Evolutionary conservation across 441 rosid genomes (phyloP).

Genomic region (Aleurites moluccanus): DNA sequence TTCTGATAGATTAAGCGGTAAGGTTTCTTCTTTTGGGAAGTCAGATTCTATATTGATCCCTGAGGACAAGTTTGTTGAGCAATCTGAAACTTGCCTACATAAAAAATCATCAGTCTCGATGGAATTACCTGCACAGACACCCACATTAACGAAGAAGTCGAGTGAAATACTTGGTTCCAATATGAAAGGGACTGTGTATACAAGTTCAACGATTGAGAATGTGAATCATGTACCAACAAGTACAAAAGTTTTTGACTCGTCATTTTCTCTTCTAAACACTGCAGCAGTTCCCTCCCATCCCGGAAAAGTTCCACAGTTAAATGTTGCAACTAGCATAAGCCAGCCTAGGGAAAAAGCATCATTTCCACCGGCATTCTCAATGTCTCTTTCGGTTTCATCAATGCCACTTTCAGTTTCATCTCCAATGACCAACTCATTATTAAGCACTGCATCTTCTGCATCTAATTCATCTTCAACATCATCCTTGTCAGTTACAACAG

Average conservation of each 20-base stretch:
- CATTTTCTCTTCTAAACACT: constrained; percentile 31
- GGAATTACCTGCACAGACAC: constrained; percentile 31
- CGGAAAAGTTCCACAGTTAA: constrained; percentile 36
- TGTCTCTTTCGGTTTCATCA: constrained; percentile 39
- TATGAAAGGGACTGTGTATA: constrained; percentile 32
- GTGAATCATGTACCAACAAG: constrained; percentile 32
- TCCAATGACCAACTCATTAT: constrained; percentile 33
- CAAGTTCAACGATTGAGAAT: constrained; percentile 33
- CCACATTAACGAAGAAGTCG: constrained; percentile 32
- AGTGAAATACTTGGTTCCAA: constrained; percentile 37
- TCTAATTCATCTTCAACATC: constrained; percentile 32
- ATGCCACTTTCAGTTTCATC: constrained; percentile 26
- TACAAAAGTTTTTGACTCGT: constrained; percentile 34
- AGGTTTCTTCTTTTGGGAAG: constrained; percentile 38
- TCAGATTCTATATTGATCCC: constrained; percentile 30
- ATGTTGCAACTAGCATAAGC: constrained; percentile 35
- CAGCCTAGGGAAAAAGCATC: constrained; percentile 45
- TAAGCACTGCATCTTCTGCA: constrained; percentile 31
- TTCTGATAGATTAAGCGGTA: constrained; percentile 30
- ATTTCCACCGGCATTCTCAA: constrained; percentile 35
- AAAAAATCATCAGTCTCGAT: constrained; percentile 35
- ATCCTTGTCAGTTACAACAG: constrained; percentile 36
- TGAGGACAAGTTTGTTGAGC: constrained; percentile 37
- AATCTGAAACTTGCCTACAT: constrained; percentile 35
- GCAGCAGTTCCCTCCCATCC: constrained; percentile 33